Percentiles rank a stretch among this genome's conserved stretches.
Evolutionary conservation across 148 eudicot species (phyloP).

Genomic region (Camellia lanceoleosa): DNA sequence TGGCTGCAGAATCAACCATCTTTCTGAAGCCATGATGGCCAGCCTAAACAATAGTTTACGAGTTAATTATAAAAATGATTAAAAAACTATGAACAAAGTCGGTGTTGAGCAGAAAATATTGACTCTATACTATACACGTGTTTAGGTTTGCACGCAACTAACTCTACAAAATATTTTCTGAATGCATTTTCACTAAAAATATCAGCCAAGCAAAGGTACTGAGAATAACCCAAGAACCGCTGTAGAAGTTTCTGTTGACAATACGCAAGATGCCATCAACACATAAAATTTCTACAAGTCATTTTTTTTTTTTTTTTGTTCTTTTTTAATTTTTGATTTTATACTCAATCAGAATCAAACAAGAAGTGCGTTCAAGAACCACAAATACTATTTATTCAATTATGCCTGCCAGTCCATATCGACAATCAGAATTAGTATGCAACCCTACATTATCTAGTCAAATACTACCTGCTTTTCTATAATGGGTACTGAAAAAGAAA

Average conservation of each 20-base stretch:
- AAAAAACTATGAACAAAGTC: neutral
- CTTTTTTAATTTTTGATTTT: neutral
- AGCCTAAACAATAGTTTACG: conserved; percentile 45
- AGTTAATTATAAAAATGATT: conserved; percentile 1
- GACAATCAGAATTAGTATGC: neutral
- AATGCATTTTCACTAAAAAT: too few species aligned
- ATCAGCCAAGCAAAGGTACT: too few species aligned
- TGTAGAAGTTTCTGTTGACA: too few species aligned
- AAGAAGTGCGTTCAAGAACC: neutral
- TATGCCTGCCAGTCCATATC: neutral
- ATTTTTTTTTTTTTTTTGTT: too few species aligned
- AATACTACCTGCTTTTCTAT: too few species aligned
- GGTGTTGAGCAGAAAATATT: neutral
- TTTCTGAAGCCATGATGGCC: conserved; percentile 93
- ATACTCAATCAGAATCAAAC: too few species aligned
- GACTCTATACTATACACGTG: neutral
- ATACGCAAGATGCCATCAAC: too few species aligned
- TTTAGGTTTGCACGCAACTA: neutral
- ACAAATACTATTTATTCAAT: neutral
- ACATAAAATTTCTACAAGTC: too few species aligned
- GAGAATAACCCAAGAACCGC: too few species aligned
- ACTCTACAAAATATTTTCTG: neutral
- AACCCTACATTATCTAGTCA: neutral
- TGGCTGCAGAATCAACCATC: conserved; percentile 76
- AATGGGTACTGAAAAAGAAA: too few species aligned